Base-by-base conservation (phyloP, 2,329 filamentous ascomycete genomes). In the Ascochyta viciae-villosae region DNA sequence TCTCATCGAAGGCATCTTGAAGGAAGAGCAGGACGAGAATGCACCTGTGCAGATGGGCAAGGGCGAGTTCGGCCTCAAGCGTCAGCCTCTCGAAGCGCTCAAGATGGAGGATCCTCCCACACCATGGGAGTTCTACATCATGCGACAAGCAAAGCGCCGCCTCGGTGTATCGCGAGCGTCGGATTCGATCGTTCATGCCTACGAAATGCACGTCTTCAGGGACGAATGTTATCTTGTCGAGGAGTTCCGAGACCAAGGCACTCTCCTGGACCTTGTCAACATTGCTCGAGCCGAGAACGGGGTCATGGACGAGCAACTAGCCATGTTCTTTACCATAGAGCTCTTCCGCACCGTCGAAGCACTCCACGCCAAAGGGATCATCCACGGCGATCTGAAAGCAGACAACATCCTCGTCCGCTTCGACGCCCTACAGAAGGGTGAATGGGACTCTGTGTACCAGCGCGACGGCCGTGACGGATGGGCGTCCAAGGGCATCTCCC, bases 71-170 rank as follows among this genome's bases (percentile, higher is more conserved):
- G 80, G 84, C n/a, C 69, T 81, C 9, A 79, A 78, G 31, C 86
- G 90, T 38, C 80, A 80, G 39, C 61, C 80, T 1, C 82, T 95
- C 4, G 92, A 97, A 75, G 95, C 95, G 1, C 82, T 99, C 65
- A 99, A 99, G 77, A 93, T 96, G 87, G 95, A 99, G 77, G 85
- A 89, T 29, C 92, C 93, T 0, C 91, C 94, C 0, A 89, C 88
- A 4, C 83, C 90, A 0, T 99, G 95, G 95, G 95, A 99, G 72
- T 99, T 98, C 72, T 90, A 96, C 77, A 96, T 99, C 76, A 92
- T 98, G 80, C 89, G 91, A 1, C 85, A 92, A 51, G 87, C 90
- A 1, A 91, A 94, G 61, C 81, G 85, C 22, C 89, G 95, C 0
- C 82, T 99, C 0, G 89, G 88, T 0, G 83, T 88, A 1, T 85